Evolutionary conservation across 192 early-diverging fungal genomes (phyloP), one percentile per base, ranked within the genome.

Genomic region (Borealophlyctis nickersoniae): DNA sequence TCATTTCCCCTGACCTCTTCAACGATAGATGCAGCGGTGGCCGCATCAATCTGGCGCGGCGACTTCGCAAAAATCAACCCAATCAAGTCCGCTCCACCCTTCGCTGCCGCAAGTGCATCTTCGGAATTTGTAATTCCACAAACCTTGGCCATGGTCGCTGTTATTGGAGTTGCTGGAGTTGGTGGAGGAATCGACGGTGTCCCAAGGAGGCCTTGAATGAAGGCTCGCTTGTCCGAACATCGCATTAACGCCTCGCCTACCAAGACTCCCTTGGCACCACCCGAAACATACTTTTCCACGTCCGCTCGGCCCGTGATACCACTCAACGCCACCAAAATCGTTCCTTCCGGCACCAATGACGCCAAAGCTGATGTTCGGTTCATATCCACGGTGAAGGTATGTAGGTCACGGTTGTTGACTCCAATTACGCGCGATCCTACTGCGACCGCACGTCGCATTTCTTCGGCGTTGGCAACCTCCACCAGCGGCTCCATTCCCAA

Each of bases 401-500:
- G 91, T 72, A 99, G 74, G 65, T 99, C 94, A 45, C 98, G 85
- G 79, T 99, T 99, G 74, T 99, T 99, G 67, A 98, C 92, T 56
- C 98, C 98, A 69, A 99, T 89, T 26, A 98, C 86, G 66, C 82
- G 84, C 27, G 98, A 86, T 0, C 91, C 93, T 3, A 89, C 70
- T 34, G 79, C 81, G 27, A 96, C 66, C 0, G 98, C 98, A 49
- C 84, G 80, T 28, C 77, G 67, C 95, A 98, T 96, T 76, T 99
- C 96, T 32, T 83, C 86, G 23, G 69, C 78, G 65, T 87, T 91
- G 66, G 97, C 96, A 32, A 99, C 98, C 73, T 99, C 98, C 2
- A 98, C 96, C 62, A 99, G 78, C n/a, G 98, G 96, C 73, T 99
- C 98, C 88, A 99, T 99, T 3, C 89, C 89, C 22, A 98, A 78